These are phyloP conservation scores for Tetrapyrgos nigripes DNA, from an alignment of 1,284 basidiomycete species.

Conservation along the genomic window DNA sequence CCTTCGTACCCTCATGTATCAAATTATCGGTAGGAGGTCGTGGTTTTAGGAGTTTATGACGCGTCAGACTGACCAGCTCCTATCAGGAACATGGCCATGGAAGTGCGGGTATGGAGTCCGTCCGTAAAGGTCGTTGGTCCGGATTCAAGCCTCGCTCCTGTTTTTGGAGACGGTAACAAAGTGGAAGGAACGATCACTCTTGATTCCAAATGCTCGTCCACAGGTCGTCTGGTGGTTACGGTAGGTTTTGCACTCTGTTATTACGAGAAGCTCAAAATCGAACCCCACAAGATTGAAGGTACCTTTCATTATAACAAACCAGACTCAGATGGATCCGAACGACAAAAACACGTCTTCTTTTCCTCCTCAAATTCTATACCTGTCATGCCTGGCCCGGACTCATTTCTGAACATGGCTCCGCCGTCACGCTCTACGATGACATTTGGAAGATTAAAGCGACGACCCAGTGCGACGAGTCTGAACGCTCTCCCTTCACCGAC, in stretches of 20 bases:
- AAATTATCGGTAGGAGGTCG: constrained; percentile 47
- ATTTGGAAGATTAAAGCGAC: constrained; percentile 41
- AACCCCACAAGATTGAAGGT: constrained; percentile 60
- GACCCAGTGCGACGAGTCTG: constrained; percentile 48
- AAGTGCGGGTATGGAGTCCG: constrained; percentile 65
- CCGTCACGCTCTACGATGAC: constrained; percentile 23
- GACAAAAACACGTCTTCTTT: constrained; percentile 62
- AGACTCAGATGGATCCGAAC: constrained; percentile 30
- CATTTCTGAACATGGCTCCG: constrained; percentile 12
- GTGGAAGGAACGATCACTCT: constrained; percentile 65
- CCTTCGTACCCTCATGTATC: constrained; percentile 47
- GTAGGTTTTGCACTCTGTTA: constrained; percentile 44
- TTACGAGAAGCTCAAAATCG: constrained; percentile 11
- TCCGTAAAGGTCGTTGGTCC: constrained; percentile 54
- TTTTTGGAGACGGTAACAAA: constrained; percentile 65
- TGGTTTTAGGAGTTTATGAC: neutral
- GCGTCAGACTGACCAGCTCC: constrained; percentile 5
- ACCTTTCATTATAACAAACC: constrained; percentile 53
- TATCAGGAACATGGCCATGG: constrained; percentile 60
- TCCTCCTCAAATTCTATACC: constrained; percentile 53
- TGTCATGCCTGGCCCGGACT: constrained; percentile 46
- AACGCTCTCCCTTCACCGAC: constrained; percentile 28
- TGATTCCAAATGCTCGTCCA: constrained; percentile 53
- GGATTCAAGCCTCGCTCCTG: constrained; percentile 49
- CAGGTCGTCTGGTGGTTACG: constrained; percentile 62